Base-by-base conservation (phyloP, 345 rosid species). In the Isatis tinctoria region DNA sequence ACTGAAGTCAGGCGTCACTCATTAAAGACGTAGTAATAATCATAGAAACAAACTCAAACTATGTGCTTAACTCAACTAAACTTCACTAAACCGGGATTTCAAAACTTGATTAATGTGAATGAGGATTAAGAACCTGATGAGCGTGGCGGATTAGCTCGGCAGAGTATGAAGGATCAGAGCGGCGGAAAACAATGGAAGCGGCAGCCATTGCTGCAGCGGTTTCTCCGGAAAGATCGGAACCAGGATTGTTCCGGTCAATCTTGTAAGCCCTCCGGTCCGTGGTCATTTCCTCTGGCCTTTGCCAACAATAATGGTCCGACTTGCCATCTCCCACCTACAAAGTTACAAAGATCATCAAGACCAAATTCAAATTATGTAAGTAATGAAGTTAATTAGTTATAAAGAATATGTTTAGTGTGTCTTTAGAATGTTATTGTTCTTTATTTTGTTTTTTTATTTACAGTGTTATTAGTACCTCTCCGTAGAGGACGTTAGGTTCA, bases 141-240 rank as follows among this genome's bases (percentile, higher is more conserved):
- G 97, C 94, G 58, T 91, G 98, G 28, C 73, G 74, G 74, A 93
- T 85, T 12, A 93, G 88, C 82, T 82, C 87, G 8, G 67, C 75
- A 69, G 97, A 81, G 66, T 93, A 93, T 18, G 89, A 76, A 1
- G 88, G 88, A 81, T 93, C 74, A 39, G 79, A 78, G 74, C 66
- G 83, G 57, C 85, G 92, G 79, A 93, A 93, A 27, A 93, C 92
- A 5, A 93, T 81, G 53, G 98, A 89, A 56, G 98, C 97, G 1
- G 98, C 97, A 2, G 98, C 98, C 98, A 93, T 87, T 8, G 98
- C 96, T 11, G 98, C 98, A 4, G 98, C 91, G 1, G 97, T 91
- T 81, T 93, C 98, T 4, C 94, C 97, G 37, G 98, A 93, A 9
- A 93, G 94, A 77, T 94, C 98, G 11, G 98, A 94, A 45, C 98